Base-by-base conservation (phyloP, 176 grass and related monocot species). In the Melocanna baccifera region DNA sequence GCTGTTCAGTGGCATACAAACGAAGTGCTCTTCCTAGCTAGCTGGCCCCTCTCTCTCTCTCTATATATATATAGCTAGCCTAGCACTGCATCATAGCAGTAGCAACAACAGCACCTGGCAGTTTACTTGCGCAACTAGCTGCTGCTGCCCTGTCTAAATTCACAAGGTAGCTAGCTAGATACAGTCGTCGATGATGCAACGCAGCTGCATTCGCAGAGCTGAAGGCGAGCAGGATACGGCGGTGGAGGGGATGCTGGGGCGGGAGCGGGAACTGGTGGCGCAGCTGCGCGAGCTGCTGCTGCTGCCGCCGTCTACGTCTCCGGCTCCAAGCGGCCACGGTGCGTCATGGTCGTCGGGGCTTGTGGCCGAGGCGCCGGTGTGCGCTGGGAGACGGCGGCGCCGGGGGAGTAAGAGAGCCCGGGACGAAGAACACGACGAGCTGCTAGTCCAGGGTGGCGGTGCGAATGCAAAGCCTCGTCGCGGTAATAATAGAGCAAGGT, bases 251-350 rank as follows among this genome's bases (percentile, higher is more conserved):
- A 77, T 4, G 57, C 13, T 75, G 0, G 34, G 62, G 20, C 61
- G 70, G 85, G 61, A 88, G 62, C 37, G 1, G 30, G 68, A 80
- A 58, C 67, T 88, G 37, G 59, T 84, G 68, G 87, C 87, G 26
- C 81, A 79, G 75, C 87, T 83, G 65, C 73, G 10, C 6, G 65
- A 78, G 56, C 67, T 84, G 0, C 67, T 80, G 3, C 67, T 80
- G 3, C 37, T 32, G 23, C 80, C 30, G 12, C 80, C 59, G 1
- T 20, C 75, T 13, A 0, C 41, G 43, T 1, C 29, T 8, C 0
- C 28, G 36, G 0, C 50, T 32, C 36, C 32, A 14, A 26, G 19
- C 7, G 63, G 5, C 68, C 14, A 25, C 30, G 6, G 30, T 9
- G 0, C 4, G 12, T 37, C 51, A 0, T 20, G 30, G 48, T 47